These are phyloP conservation scores for Calonectria montana DNA, from an alignment of 2,329 filamentous ascomycete species.

Conservation along the genomic window DNA sequence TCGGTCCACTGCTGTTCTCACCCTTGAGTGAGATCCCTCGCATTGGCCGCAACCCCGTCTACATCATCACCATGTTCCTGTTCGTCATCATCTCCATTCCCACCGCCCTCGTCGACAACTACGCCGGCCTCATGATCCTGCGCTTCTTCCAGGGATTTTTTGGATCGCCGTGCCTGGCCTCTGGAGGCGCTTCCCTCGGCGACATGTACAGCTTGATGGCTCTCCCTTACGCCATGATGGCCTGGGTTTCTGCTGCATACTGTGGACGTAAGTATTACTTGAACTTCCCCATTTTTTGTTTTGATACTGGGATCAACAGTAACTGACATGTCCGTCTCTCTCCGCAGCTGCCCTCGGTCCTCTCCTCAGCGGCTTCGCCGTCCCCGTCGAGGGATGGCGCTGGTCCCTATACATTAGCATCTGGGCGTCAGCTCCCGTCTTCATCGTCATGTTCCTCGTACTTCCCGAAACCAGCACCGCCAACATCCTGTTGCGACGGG, in stretches of 20 bases:
- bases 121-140: constrained; percentile 71
- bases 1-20: constrained; percentile 73
- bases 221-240: constrained; percentile 68
- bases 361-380: constrained; percentile 69
- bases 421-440: constrained; percentile 69
- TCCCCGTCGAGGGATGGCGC: constrained; percentile 68
- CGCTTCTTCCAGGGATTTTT: constrained; percentile 76
- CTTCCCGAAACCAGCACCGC: constrained; percentile 72
- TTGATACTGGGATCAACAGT: constrained; percentile 30
- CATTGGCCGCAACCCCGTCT: constrained; percentile 75
- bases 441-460: constrained; percentile 70
- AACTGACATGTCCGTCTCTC: constrained; percentile 31
- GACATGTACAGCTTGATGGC: constrained; percentile 67
- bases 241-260: constrained; percentile 67
- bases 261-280: constrained; percentile 52
- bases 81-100: constrained; percentile 77
- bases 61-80: constrained; percentile 74
- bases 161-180: constrained; percentile 73
- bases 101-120: constrained; percentile 71
- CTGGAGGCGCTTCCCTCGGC: constrained; percentile 62
- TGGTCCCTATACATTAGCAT: constrained; percentile 74
- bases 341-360: constrained; percentile 66
- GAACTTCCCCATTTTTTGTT: constrained; percentile 50
- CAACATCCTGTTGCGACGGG: constrained; percentile 71
- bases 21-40: constrained; percentile 75